Base-by-base conservation (phyloP, 139 green algal species). In the Haematococcus sp. region DNA sequence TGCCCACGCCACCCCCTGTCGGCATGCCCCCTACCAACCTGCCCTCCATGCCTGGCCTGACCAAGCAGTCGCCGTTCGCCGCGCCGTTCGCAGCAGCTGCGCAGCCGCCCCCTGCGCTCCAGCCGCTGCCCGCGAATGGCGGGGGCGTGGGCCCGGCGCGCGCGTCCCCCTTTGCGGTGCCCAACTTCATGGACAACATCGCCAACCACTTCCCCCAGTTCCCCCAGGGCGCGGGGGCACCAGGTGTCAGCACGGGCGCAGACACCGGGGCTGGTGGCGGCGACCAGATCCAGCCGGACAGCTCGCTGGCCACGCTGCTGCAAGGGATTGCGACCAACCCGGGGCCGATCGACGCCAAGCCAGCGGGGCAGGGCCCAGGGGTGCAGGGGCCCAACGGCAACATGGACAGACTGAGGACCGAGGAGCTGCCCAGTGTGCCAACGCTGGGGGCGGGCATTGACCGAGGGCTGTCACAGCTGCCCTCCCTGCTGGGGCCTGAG, bases 161-260 rank as follows among this genome's bases (percentile, higher is more conserved):
- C 40, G 40, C 19, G 52, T 60, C 52, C 9, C 52, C 52, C 20
- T 60, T 60, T 27, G 52, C 52, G 4, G 67, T 61, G 17, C 31
- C 49, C 44, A 31, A 40, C 30, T 65, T 54, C 32, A 63, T 68
- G 66, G 20, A 31, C 31, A 70, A 43, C n/a, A 71, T 75, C 5
- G 68, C 58, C 0, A 46, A 71, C 31, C 35, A 64, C 16, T 75
- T 76, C 49, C 75, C 75, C 13, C 31, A 58, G 44, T 75, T 75
- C 68, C 46, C 43, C 7, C 25, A 65, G 52, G 52, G 22, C 9
- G 52, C 9, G 19, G 52, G 22, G 11, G 25, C 11, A 11, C 58
- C n/a, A 11, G 58, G 58, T n/a, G 15, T 3, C 58, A 34, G 58
- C 25, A 34, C 11, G 3, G 58, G 25, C 15, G 25, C 4, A 4